Percentiles rank a stretch among this genome's conserved stretches.
Conservation (phyloP, 352 stramenopile genomes). For the Globisporangium emineosum region DNA sequence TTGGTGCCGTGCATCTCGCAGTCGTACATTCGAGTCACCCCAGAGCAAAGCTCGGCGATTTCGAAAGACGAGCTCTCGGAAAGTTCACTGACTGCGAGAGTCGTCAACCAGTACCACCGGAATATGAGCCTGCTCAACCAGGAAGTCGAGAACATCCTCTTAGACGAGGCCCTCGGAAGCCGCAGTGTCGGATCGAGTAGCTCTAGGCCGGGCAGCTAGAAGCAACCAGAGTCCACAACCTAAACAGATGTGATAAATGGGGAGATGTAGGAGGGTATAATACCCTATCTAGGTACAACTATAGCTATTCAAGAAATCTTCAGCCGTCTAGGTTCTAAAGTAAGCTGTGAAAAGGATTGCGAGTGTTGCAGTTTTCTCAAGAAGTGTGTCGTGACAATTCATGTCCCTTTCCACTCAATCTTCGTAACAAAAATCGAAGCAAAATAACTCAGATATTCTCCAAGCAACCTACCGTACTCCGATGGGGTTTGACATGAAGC, state of each 20-base stretch:
- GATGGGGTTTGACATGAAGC: not conserved
- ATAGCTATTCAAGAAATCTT: too few relatives aligned
- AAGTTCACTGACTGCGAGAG: not conserved
- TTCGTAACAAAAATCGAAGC: too few relatives aligned
- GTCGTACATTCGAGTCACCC: not conserved
- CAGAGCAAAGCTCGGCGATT: not conserved
- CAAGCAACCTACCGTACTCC: too few relatives aligned
- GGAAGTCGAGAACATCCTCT: not conserved
- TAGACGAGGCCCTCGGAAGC: not conserved
- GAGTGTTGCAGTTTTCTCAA: too few relatives aligned
- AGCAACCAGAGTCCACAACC: not conserved
- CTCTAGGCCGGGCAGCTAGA: not conserved
- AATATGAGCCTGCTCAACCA: not conserved
- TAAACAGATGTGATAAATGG: too few relatives aligned
- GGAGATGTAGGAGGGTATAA: too few relatives aligned
- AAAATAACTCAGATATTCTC: too few relatives aligned
- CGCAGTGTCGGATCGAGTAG: not conserved
- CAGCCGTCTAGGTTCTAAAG: too few relatives aligned
- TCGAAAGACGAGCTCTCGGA: not conserved
- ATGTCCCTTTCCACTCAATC: too few relatives aligned
- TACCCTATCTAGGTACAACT: too few relatives aligned
- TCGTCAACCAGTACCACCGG: not conserved
- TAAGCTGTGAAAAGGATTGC: too few relatives aligned
- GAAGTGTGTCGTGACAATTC: too few relatives aligned
- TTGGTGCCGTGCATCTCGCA: not conserved